These are phyloP conservation scores for Pichia sp. DNA, from an alignment of 1,139 yeast genomes.

Conservation along the genomic window DNA sequence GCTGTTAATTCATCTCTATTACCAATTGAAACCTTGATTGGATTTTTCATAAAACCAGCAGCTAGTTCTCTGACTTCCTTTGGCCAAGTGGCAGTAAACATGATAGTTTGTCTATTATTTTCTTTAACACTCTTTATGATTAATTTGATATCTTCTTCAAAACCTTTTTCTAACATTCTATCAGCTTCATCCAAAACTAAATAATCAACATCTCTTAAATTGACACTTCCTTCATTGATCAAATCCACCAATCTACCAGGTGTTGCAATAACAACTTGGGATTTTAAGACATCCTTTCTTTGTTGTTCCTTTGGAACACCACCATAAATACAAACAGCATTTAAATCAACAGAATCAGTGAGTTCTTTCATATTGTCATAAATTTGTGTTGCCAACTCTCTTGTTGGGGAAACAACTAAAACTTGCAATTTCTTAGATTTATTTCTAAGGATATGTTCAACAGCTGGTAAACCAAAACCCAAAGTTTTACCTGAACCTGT, in stretches of 20 bases:
- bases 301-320: slow-evolving; percentile 97
- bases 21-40: slow-evolving; percentile 89
- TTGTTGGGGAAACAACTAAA: slow-evolving; percentile 87
- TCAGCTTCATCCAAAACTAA: slow-evolving; percentile 96
- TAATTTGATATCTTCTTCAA: slow-evolving; percentile 88
- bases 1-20: slow-evolving; percentile 91
- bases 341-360: slow-evolving; percentile 51
- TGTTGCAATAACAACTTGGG: slow-evolving; percentile 87
- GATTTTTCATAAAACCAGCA: slow-evolving; percentile 65
- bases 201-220: slow-evolving; percentile 60
- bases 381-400: slow-evolving; percentile 93
- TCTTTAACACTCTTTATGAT: slow-evolving; percentile 54
- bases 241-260: slow-evolving; percentile 95
- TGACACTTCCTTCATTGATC: slow-evolving; percentile 79
- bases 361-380: slow-evolving; percentile 72
- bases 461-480: slow-evolving; percentile 98
- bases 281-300: slow-evolving; percentile 50
- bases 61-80: slow-evolving; percentile 92
- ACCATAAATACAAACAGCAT: slow-evolving; percentile 87
- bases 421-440: slow-evolving; percentile 54
- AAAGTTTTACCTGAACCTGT: slow-evolving; percentile 98
- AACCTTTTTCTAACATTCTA: slow-evolving; percentile 95
- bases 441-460: slow-evolving; percentile 50
- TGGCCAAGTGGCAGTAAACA: slow-evolving; percentile 91
- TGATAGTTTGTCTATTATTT: slow-evolving; percentile 63